Evolutionary conservation across 768 basidiomycete genomes (phyloP).

Genomic region (Tricholoma furcatifolium): DNA sequence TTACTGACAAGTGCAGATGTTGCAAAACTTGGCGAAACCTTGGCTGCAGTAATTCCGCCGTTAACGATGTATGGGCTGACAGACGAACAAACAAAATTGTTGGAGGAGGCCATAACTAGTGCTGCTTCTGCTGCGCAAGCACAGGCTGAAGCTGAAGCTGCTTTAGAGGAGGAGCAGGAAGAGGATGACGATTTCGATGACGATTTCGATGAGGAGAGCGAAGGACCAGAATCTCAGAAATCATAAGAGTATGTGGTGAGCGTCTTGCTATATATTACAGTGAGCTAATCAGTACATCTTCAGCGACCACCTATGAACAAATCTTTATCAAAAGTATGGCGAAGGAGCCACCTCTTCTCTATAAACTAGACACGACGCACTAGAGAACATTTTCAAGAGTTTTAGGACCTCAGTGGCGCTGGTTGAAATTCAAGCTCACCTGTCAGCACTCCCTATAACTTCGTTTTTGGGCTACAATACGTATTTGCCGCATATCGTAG

Average conservation of each 20-base stretch:
- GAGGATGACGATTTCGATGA: slow-evolving; percentile 44
- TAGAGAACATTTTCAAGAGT: neutral
- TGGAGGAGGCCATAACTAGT: slow-evolving; percentile 73
- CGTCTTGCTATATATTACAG: slow-evolving; percentile 14
- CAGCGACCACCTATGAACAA: neutral
- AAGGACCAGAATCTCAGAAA: slow-evolving; percentile 26
- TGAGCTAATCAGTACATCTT: slow-evolving; percentile 14
- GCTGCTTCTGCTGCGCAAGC: slow-evolving; percentile 75
- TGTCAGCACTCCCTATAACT: slow-evolving; percentile 41
- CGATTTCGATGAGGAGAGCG: slow-evolving; percentile 43
- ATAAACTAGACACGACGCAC: too few species aligned
- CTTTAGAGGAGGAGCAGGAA: slow-evolving; percentile 69
- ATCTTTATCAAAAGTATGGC: too few species aligned
- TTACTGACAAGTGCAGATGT: too few species aligned
- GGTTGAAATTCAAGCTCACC: slow-evolving; percentile 13
- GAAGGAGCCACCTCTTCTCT: neutral
- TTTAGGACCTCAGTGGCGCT: neutral
- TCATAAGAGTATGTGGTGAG: slow-evolving; percentile 1
- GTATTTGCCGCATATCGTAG: slow-evolving; percentile 45
- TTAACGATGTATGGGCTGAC: slow-evolving; percentile 71
- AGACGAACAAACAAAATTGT: slow-evolving; percentile 65
- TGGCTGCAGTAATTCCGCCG: slow-evolving; percentile 31
- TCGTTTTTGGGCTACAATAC: slow-evolving; percentile 41
- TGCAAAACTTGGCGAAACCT: slow-evolving; percentile 11
- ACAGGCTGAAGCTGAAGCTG: slow-evolving; percentile 77